phyloP scores from a whole-genome alignment of 1,284 basidiomycete genomes.

The Coniferiporia weirii region DNA sequence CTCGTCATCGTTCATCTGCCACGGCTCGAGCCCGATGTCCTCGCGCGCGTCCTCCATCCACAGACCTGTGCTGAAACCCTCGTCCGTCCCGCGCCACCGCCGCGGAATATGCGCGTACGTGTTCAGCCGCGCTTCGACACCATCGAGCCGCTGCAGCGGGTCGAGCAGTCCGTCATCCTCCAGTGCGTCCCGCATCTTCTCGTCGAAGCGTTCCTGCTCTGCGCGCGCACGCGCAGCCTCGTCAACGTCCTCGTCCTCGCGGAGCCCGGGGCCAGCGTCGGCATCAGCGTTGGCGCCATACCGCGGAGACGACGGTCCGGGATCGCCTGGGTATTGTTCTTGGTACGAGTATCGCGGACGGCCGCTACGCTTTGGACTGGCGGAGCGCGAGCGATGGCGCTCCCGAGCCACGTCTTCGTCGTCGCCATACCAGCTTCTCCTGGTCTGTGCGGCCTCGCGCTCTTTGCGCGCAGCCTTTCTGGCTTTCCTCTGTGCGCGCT shows the following conservation, averaged over 20 bases:
- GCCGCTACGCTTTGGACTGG: neutral
- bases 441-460: neutral
- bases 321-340: neutral
- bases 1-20: slow-evolving; percentile 74
- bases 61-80: slow-evolving; percentile 21
- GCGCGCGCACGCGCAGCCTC: slow-evolving; percentile 29
- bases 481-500: slow-evolving; percentile 45
- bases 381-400: neutral
- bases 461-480: slow-evolving; percentile 34
- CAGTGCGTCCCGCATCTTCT: slow-evolving; percentile 64
- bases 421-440: neutral
- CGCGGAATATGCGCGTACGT: slow-evolving; percentile 62
- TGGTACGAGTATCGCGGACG: neutral
- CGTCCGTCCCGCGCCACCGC: slow-evolving; percentile 39
- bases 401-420: neutral
- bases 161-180: slow-evolving; percentile 46
- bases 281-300: neutral
- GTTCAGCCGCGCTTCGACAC: slow-evolving; percentile 56
- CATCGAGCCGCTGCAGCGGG: slow-evolving; percentile 47
- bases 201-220: slow-evolving; percentile 60
- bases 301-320: slow-evolving; percentile 6
- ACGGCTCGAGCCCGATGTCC: slow-evolving; percentile 45
- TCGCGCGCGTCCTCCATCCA: slow-evolving; percentile 37
- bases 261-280: neutral
- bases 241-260: slow-evolving; percentile 6